A percentile compares a stretch with the other conserved stretches of the same genome.
These are phyloP conservation scores for Rhodotorula sphaerocarpa DNA, from an alignment of 768 basidiomycete genomes.

Conservation along the genomic window DNA sequence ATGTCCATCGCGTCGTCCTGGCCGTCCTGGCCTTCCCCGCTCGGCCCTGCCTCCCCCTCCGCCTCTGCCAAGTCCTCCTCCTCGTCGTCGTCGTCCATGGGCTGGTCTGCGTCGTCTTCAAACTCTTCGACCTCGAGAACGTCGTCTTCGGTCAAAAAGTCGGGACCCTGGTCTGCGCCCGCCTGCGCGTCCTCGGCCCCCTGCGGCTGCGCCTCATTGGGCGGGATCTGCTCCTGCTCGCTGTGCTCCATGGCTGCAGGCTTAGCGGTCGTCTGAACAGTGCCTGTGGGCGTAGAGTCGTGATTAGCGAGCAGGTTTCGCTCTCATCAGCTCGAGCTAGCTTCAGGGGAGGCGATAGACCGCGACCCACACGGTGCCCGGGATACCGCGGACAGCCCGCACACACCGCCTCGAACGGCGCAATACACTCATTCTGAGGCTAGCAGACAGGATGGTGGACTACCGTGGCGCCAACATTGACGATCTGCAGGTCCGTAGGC, in stretches of 20 bases:
- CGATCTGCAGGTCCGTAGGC: conserved; percentile 21
- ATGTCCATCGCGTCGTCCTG: conserved; percentile 44
- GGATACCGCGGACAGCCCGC: no score
- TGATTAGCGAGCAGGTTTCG: not conserved
- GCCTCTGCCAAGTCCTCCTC: conserved; percentile 50
- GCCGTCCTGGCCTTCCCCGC: conserved; percentile 53
- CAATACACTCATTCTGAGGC: no score
- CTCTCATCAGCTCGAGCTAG: not conserved
- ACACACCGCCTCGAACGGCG: no score
- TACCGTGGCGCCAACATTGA: conserved; percentile 26
- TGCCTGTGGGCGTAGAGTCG: no score
- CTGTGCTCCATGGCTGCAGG: not conserved
- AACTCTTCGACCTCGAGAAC: conserved; percentile 45
- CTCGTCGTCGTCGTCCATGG: conserved; percentile 43
- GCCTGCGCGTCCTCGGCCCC: not conserved
- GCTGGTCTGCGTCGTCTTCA: conserved; percentile 51
- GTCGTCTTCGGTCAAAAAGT: conserved; percentile 49
- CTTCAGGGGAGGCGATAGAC: no score
- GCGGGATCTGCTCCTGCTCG: not conserved
- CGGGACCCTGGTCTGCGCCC: not conserved
- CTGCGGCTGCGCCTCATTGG: not conserved
- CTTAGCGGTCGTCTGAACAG: not conserved
- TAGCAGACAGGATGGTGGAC: conserved; percentile 10
- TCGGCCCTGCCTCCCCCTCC: not conserved
- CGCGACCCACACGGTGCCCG: not conserved